Conservation (phyloP, 805 yeast genomes). For the Priceomyces carsonii region DNA sequence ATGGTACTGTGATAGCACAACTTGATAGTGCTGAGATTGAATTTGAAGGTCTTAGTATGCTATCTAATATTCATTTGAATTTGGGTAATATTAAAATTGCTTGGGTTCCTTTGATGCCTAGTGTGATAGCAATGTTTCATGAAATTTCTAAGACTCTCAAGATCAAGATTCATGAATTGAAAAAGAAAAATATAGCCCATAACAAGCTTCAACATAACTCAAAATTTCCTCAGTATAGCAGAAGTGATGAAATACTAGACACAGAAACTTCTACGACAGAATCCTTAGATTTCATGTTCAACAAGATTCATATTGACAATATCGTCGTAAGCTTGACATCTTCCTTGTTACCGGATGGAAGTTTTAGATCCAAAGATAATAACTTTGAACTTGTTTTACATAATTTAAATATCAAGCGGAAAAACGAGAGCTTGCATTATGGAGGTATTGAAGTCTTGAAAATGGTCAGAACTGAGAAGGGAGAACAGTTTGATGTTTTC, state of each 20-base stretch:
- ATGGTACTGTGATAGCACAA: slow-evolving; percentile 22
- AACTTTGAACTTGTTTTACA: slow-evolving; percentile 23
- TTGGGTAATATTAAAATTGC: slow-evolving; percentile 45
- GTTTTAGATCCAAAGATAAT: slow-evolving; percentile 34
- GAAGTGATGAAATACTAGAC: slow-evolving; percentile 14
- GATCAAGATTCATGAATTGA: slow-evolving; percentile 29
- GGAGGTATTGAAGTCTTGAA: slow-evolving; percentile 49
- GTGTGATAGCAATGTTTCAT: slow-evolving; percentile 34
- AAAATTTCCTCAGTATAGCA: slow-evolving; percentile 27
- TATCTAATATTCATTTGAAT: slow-evolving; percentile 37
- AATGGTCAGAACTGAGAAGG: slow-evolving; percentile 19
- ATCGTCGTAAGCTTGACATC: slow-evolving; percentile 48
- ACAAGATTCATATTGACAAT: slow-evolving; percentile 36
- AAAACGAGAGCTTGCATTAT: slow-evolving; percentile 39
- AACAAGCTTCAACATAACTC: slow-evolving; percentile 8
- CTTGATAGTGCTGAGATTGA: slow-evolving; percentile 40
- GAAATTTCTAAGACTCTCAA: slow-evolving; percentile 38
- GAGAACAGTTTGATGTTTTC: slow-evolving; percentile 24
- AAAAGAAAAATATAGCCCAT: slow-evolving; percentile 14
- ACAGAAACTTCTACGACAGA: slow-evolving; percentile 8
- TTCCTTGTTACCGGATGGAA: slow-evolving; percentile 42
- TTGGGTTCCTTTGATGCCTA: slow-evolving; percentile 43
- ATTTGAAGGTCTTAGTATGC: slow-evolving; percentile 48
- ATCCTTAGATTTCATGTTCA: slow-evolving; percentile 24
- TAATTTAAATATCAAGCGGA: slow-evolving; percentile 43